These are phyloP conservation scores for Iberis amara DNA, from an alignment of 441 rosid genomes.

Conservation along the genomic window DNA sequence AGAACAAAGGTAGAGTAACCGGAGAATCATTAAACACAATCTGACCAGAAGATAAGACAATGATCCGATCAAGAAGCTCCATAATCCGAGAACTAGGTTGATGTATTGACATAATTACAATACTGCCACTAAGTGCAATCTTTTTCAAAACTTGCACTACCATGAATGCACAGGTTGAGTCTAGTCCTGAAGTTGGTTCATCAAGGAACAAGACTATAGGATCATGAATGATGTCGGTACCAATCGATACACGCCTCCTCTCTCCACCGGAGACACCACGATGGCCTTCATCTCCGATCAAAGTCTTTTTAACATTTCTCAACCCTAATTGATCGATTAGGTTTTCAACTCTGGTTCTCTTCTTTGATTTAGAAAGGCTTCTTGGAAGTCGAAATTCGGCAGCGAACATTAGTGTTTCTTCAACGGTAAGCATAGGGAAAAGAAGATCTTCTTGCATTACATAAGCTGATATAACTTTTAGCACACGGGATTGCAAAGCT, in stretches of 20 bases:
- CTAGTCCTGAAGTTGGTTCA: slow-evolving; percentile 79
- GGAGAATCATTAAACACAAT: slow-evolving; percentile 54
- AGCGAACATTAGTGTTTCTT: slow-evolving; percentile 17
- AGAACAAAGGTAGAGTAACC: slow-evolving; percentile 40
- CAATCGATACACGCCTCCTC: slow-evolving; percentile 60
- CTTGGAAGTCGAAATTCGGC: slow-evolving; percentile 19
- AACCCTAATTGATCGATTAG: slow-evolving; percentile 62
- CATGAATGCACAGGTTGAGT: slow-evolving; percentile 66
- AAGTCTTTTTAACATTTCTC: slow-evolving; percentile 48
- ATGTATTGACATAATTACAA: slow-evolving; percentile 73
- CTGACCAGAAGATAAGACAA: slow-evolving; percentile 19
- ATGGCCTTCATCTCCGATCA: slow-evolving; percentile 42
- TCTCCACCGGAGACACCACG: slow-evolving; percentile 72
- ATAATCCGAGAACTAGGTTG: slow-evolving; percentile 24
- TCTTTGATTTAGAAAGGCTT: slow-evolving; percentile 41
- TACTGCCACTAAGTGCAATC: slow-evolving; percentile 62
- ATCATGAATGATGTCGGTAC: slow-evolving; percentile 68
- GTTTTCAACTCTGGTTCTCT: slow-evolving; percentile 52
- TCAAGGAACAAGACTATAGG: slow-evolving; percentile 68
- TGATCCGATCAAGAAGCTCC: slow-evolving; percentile 19
- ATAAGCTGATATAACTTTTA: slow-evolving; percentile 72
- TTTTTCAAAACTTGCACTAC: slow-evolving; percentile 76
- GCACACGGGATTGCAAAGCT: slow-evolving; percentile 54
- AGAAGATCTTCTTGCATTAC: slow-evolving; percentile 47
- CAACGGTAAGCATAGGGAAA: slow-evolving; percentile 20